Percentiles rank a stretch among this genome's conserved stretches.
Conservation (phyloP, 345 rosid genomes). For the Salix suchowensis region DNA sequence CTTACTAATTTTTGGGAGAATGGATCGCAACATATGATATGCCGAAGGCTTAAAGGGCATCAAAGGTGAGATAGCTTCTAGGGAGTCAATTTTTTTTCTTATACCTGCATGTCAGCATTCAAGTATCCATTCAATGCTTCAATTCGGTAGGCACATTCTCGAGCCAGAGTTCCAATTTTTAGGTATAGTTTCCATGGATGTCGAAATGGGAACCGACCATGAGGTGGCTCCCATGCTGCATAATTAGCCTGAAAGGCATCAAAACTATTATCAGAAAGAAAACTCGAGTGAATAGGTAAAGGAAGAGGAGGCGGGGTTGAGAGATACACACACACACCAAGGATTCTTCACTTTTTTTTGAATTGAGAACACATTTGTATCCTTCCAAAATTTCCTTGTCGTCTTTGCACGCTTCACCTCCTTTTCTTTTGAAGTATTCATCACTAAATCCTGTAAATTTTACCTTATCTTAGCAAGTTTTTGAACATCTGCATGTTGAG, state of each 20-base stretch:
- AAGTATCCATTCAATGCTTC: conserved; percentile 58
- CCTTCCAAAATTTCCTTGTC: conserved; percentile 37
- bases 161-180: conserved; percentile 39
- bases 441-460: conserved; percentile 52
- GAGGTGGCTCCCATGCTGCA: conserved; percentile 86
- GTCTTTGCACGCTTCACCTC: conserved; percentile 19
- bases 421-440: conserved; percentile 35
- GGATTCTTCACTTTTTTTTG: conserved; percentile 61
- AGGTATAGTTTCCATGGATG: conserved; percentile 82
- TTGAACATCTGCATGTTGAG: background rate
- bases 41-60: background rate
- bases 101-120: conserved; percentile 38
- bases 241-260: conserved; percentile 50
- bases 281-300: background rate
- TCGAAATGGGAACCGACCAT: conserved; percentile 58
- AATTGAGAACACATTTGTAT: conserved; percentile 52
- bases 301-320: background rate
- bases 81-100: background rate
- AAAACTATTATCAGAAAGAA: background rate
- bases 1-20: background rate
- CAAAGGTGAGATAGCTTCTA: background rate
- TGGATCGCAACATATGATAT: background rate
- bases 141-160: conserved; percentile 59
- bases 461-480: background rate
- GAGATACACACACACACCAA: conserved; percentile 42